A percentile compares a stretch with the other conserved stretches of the same genome.
Evolutionary conservation across 768 basidiomycete genomes (phyloP).

Genomic region (Suillus variegatus): DNA sequence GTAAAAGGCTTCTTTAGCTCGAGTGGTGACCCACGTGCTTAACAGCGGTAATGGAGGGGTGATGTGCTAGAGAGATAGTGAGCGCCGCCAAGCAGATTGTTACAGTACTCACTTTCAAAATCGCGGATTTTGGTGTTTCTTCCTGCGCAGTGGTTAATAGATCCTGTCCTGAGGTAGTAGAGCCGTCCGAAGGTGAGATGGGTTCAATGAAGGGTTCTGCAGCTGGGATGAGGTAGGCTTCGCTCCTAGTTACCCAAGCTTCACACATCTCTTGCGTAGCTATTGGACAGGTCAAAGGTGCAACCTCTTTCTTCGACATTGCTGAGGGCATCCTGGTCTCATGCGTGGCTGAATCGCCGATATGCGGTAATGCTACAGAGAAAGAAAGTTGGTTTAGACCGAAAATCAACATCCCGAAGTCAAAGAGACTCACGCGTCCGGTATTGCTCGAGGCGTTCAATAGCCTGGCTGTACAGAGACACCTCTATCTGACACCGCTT

Average conservation of each 20-base stretch:
- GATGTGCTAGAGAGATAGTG: background rate
- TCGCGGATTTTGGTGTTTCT: background rate
- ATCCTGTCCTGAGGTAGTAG: background rate
- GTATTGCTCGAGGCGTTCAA: background rate
- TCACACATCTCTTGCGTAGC: background rate
- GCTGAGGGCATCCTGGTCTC: background rate
- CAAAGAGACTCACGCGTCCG: background rate
- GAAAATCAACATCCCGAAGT: background rate
- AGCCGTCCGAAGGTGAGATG: background rate
- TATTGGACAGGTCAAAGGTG: background rate
- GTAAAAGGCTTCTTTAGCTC: background rate
- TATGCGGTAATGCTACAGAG: background rate
- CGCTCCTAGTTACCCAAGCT: background rate
- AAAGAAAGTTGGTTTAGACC: background rate
- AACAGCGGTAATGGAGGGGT: background rate
- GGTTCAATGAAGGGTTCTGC: background rate
- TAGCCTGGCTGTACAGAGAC: background rate
- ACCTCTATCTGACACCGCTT: conserved; percentile 5
- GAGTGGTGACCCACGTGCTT: background rate
- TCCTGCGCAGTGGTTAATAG: background rate
- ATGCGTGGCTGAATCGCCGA: background rate
- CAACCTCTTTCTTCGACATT: background rate
- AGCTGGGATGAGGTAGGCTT: background rate
- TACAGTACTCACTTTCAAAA: background rate
- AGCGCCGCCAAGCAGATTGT: background rate